phyloP scores from a whole-genome alignment of 768 basidiomycete species.

The Suillus fuscotomentosus region DNA sequence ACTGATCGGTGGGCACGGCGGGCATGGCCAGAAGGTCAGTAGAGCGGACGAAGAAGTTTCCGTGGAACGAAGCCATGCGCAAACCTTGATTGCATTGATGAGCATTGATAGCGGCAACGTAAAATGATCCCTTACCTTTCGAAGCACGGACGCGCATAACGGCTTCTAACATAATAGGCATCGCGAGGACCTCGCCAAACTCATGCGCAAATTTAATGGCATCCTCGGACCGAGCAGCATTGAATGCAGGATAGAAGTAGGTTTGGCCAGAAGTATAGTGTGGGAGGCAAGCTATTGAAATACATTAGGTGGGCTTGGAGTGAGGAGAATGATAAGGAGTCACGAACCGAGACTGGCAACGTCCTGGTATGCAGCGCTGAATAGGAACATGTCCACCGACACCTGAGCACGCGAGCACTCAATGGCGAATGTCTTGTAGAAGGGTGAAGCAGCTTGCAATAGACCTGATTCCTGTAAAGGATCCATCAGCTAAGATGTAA shows the following conservation, averaged over 20 bases:
- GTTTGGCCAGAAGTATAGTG: slow-evolving; percentile 98
- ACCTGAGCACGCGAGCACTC: slow-evolving; percentile 97
- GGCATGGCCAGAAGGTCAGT: slow-evolving; percentile 96
- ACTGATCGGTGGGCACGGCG: slow-evolving; percentile 94
- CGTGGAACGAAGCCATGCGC: slow-evolving; percentile 96
- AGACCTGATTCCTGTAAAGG: slow-evolving; percentile 76
- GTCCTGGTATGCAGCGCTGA: slow-evolving; percentile 91
- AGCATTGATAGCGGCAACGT: neutral
- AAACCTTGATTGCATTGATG: slow-evolving; percentile 48
- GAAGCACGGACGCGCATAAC: slow-evolving; percentile 99
- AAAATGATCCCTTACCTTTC: slow-evolving; percentile 52
- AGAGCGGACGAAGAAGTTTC: slow-evolving; percentile 97
- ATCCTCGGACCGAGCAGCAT: slow-evolving; percentile 90
- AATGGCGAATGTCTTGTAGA: slow-evolving; percentile 99
- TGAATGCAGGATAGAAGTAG: slow-evolving; percentile 98
- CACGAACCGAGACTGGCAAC: slow-evolving; percentile 84
- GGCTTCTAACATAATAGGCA: slow-evolving; percentile 94
- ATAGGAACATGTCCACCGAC: slow-evolving; percentile 99
- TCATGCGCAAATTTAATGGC: slow-evolving; percentile 98
- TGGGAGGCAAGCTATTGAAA: slow-evolving; percentile 75
- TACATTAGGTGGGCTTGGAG: slow-evolving; percentile 6
- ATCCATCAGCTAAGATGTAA: slow-evolving; percentile 6
- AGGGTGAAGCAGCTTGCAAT: slow-evolving; percentile 89
- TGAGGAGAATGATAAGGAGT: neutral
- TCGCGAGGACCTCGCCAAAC: slow-evolving; percentile 89